Percentiles rank a stretch among this genome's conserved stretches.
Conservation (phyloP, 2,329 filamentous ascomycete species). For the Botrytis elliptica region DNA sequence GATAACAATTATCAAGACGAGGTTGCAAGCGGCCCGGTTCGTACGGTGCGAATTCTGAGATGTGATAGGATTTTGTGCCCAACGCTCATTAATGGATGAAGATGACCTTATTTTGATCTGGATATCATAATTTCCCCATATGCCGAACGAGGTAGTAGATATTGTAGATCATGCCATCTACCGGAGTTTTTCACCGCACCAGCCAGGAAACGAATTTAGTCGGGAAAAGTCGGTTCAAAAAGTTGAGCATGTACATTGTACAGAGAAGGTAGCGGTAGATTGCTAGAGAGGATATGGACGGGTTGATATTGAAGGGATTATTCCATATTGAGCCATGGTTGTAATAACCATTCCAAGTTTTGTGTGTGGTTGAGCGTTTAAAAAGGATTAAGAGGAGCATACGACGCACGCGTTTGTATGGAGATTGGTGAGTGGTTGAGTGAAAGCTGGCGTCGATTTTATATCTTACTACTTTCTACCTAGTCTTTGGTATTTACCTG, state of each 20-base stretch:
- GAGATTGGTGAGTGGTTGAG: conserved; percentile 1
- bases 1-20: neutral
- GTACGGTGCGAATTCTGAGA: neutral
- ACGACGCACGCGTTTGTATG: conserved; percentile 4
- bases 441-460: neutral
- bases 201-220: neutral
- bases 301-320: neutral
- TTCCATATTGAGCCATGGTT: neutral
- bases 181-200: neutral
- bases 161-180: neutral
- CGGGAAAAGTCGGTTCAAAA: neutral
- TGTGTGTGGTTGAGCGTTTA: neutral
- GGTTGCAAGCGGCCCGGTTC: conserved; percentile 9
- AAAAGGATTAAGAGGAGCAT: neutral
- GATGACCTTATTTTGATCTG: conserved; percentile 4
- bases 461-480: neutral
- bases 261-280: neutral
- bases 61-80: conserved; percentile 3
- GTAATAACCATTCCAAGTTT: neutral
- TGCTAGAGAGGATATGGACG: neutral
- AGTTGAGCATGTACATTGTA: neutral
- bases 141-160: neutral
- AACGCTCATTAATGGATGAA: neutral
- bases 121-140: conserved; percentile 4
- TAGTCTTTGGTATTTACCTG: neutral